phyloP scores from a whole-genome alignment of 2,329 filamentous ascomycete species.

The Monilinia polystroma region DNA sequence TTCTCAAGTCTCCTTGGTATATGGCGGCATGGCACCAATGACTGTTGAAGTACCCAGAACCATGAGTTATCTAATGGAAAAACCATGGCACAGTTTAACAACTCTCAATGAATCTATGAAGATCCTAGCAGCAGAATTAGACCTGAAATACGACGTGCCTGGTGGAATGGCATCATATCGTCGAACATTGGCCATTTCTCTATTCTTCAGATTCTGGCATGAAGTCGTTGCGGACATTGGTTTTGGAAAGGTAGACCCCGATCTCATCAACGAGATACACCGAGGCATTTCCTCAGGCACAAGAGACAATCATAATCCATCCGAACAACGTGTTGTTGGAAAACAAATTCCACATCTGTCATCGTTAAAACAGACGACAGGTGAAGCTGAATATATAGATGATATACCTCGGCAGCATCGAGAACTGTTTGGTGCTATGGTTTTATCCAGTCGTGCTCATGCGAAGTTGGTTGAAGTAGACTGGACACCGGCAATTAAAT shows the following conservation, averaged over 20 bases:
- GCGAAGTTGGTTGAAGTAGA: slow-evolving; percentile 80
- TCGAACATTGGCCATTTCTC: slow-evolving; percentile 80
- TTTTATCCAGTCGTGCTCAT: slow-evolving; percentile 82
- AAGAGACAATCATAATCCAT: slow-evolving; percentile 72
- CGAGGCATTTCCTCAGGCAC: slow-evolving; percentile 73
- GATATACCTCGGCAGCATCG: slow-evolving; percentile 83
- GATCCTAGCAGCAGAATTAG: slow-evolving; percentile 79
- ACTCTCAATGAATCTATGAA: slow-evolving; percentile 86
- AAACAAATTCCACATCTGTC: slow-evolving; percentile 81
- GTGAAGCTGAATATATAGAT: slow-evolving; percentile 92
- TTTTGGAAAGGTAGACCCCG: slow-evolving; percentile 58
- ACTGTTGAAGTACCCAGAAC: slow-evolving; percentile 79
- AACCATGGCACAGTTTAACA: slow-evolving; percentile 71
- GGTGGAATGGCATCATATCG: slow-evolving; percentile 96
- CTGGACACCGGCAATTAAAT: slow-evolving; percentile 61
- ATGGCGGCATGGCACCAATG: slow-evolving; percentile 89
- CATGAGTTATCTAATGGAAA: slow-evolving; percentile 69
- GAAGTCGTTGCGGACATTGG: slow-evolving; percentile 68
- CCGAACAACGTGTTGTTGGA: slow-evolving; percentile 77
- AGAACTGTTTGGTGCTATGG: slow-evolving; percentile 81
- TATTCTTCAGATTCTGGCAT: slow-evolving; percentile 96
- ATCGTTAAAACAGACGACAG: slow-evolving; percentile 87
- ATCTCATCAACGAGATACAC: slow-evolving; percentile 80
- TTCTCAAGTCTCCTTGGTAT: slow-evolving; percentile 73
- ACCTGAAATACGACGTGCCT: slow-evolving; percentile 82